Base-by-base conservation (phyloP, 2,329 filamentous ascomycete genomes). In the Phyllosticta ampelicida region DNA sequence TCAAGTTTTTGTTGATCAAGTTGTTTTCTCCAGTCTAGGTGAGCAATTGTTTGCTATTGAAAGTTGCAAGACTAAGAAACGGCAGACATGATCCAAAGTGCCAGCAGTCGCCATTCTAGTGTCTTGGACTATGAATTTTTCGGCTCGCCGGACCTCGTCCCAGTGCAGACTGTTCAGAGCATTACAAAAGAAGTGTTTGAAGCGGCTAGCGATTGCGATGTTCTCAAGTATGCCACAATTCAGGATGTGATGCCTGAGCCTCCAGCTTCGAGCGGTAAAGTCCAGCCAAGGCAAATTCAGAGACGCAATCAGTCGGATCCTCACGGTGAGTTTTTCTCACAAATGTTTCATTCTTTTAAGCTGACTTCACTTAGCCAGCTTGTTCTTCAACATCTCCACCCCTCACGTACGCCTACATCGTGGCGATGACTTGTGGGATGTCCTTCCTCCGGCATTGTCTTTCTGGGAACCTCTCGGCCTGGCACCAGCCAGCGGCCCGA, bases 381-480 rank as follows among this genome's bases (percentile, higher is more conserved):
- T 55, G 55, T 60, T 60, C 18, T 54, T 56, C 19, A 16, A 36
- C 19, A 59, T 58, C 1, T 80, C 81, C 1, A 76, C 84, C 0
- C 88, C 89, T 1, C 85, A 88, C 65, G 74, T 94, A 44, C 84
- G 89, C 63, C 76, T 95, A 10, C 84, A 85, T 53, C 80, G 89
- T 56, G 81, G 84, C 19, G 86, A 90, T 48, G 78, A 79, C 1
- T 81, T 80, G 53, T 80, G 90, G 58, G 89, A 90, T 10, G 77
- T 95, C 48, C 75, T 92, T 20, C 87, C 89, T 1, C 82, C 88
- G 0, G 86, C 87, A 0, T 75, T 92, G 19, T 75, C 80, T 0
- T 95, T 94, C 66, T 95, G 89, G 90, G 89, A 94, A 67, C 84
- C 85, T 52, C 74, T 95, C 18, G 87, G 88, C 0, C 77, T 95